Conservation (phyloP, 2,329 filamentous ascomycete genomes). For the Alternaria angustiovoidea region DNA sequence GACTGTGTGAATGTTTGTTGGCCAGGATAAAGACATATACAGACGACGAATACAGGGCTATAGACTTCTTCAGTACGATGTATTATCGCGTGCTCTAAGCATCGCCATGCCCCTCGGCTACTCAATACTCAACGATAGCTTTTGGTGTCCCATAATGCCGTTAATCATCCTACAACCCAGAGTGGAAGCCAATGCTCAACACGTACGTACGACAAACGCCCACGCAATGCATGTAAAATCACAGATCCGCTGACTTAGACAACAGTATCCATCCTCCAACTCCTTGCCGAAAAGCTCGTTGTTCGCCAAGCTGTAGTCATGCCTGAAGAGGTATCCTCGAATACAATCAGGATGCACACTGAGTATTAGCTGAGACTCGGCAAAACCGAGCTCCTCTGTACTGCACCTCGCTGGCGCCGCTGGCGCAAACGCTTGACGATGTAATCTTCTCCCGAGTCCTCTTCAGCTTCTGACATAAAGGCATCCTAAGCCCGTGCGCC, state of each 20-base stretch:
- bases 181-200: slow-evolving; percentile 1
- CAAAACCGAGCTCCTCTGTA: background rate
- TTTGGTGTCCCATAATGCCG: slow-evolving; percentile 4
- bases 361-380: background rate
- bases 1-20: background rate
- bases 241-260: background rate
- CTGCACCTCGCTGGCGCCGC: background rate
- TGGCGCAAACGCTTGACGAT: background rate
- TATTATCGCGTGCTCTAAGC: background rate
- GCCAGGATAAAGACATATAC: background rate
- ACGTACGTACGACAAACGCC: slow-evolving; percentile 1
- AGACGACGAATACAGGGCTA: background rate
- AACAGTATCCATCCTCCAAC: background rate
- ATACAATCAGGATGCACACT: too few species aligned
- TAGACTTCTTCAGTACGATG: background rate
- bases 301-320: background rate
- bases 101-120: background rate
- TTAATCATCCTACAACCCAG: slow-evolving; percentile 1
- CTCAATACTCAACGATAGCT: background rate
- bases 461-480: background rate
- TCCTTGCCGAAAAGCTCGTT: background rate
- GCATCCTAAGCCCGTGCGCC: slow-evolving; percentile 10
- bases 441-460: background rate
- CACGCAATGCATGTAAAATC: slow-evolving; percentile 15
- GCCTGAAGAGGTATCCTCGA: background rate